Base-by-base conservation (phyloP, 768 basidiomycete genomes). In the Dentipellis sp. region DNA sequence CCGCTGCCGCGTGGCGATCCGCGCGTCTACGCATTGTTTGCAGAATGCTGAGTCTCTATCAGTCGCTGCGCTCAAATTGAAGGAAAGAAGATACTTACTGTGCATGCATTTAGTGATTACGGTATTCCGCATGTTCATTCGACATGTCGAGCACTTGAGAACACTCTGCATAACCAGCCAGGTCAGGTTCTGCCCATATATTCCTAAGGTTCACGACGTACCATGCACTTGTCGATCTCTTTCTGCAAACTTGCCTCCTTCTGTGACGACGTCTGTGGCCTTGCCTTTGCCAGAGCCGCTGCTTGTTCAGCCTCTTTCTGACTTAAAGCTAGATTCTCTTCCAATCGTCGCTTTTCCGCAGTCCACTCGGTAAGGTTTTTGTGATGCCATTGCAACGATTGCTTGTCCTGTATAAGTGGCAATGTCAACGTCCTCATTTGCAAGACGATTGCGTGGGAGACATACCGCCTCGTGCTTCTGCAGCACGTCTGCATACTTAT, bases 101-200 rank as follows among this genome's bases (percentile, higher is more conserved):
- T 95, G 94, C 81, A 88, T 84, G 75, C 93, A 95, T 67, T 91
- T 93, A 36, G 83, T 86, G 58, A 95, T 79, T 39, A 92, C 81
- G 4, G 86, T 86, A 50, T 82, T 81, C 17, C 92, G 85, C 72
- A 93, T 84, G 57, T 81, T 77, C 56, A 78, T 76, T 53, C 81
- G 81, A 72, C 95, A 98, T 5, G 88, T 93, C 11, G 90, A 89
- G 67, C 95, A 98, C 66, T 89, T 84, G 35, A 97, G 78, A 40
- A 97, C 74, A 67, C 78, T 78, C 94, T 94, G 68, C 16, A 37
- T 29, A 48, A 42, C 12, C 45, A 46, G 54, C 17, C 49, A 55
- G 36, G 7, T 55, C 52, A 40, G 12, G 22, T 19, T 55, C 9
- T 12, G 7, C 8, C 10, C 14, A 29, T 22, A 8, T 19, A 10